phyloP scores from a whole-genome alignment of 495 filamentous ascomycete genomes.

The Penicillium silybi region DNA sequence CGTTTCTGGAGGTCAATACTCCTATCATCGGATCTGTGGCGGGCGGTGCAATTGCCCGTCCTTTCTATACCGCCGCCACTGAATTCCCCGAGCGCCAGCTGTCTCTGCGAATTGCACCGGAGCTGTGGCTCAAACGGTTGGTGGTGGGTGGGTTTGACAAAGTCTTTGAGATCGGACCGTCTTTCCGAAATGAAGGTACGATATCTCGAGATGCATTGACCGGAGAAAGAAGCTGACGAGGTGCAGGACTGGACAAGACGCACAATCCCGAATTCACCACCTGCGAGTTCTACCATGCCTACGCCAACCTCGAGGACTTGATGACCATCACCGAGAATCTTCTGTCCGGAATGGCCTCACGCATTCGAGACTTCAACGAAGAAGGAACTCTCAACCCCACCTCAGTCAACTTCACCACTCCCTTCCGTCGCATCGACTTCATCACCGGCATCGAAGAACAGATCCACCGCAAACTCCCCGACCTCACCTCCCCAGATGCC shows the following conservation, averaged over 20 bases:
- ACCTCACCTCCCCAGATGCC: slow-evolving; percentile 56
- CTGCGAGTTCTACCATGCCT: slow-evolving; percentile 93
- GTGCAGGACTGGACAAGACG: slow-evolving; percentile 68
- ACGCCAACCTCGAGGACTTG: slow-evolving; percentile 71
- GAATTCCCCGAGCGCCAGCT: slow-evolving; percentile 67
- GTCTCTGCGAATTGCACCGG: slow-evolving; percentile 81
- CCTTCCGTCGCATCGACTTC: slow-evolving; percentile 72
- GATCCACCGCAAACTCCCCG: slow-evolving; percentile 62
- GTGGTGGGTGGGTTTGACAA: slow-evolving; percentile 85
- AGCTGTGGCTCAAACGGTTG: slow-evolving; percentile 91
- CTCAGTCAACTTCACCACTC: slow-evolving; percentile 53
- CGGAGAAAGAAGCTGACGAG: background rate
- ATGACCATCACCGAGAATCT: slow-evolving; percentile 70
- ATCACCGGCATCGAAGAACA: slow-evolving; percentile 69
- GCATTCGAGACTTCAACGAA: slow-evolving; percentile 48
- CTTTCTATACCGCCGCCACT: slow-evolving; percentile 72
- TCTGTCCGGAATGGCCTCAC: slow-evolving; percentile 53
- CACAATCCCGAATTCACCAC: slow-evolving; percentile 97
- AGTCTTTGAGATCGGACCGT: slow-evolving; percentile 89
- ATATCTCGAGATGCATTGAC: background rate
- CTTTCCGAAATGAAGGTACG: slow-evolving; percentile 88
- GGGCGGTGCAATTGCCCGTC: slow-evolving; percentile 79
- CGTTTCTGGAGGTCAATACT: slow-evolving; percentile 84
- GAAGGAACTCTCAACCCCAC: slow-evolving; percentile 47
- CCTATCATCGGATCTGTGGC: slow-evolving; percentile 75